phyloP scores from a whole-genome alignment of 495 filamentous ascomycete species.

The Astrothelium macrocarpum region DNA sequence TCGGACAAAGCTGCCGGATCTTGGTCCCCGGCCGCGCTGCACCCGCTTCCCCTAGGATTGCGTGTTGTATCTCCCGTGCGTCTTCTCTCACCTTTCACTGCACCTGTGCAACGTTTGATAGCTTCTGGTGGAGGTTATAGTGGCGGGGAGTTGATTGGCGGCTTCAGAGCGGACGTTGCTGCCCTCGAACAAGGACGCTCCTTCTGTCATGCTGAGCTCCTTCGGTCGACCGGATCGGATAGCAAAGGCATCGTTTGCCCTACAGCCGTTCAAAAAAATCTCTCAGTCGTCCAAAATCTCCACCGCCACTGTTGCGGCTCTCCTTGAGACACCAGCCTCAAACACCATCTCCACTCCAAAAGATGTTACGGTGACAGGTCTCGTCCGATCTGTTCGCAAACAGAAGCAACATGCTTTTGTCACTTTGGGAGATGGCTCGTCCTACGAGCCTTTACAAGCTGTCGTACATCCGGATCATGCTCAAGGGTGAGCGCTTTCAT shows the following conservation, averaged over 20 bases:
- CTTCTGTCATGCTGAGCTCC: not conserved
- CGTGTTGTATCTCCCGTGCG: not conserved
- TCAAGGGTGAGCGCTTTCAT: conserved; percentile 52
- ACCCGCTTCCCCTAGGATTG: not conserved
- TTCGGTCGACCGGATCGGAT: not conserved
- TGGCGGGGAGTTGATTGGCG: not conserved
- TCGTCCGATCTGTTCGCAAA: conserved; percentile 72
- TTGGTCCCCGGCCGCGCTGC: not conserved
- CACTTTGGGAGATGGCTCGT: conserved; percentile 80
- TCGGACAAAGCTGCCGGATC: not conserved
- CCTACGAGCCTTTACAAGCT: conserved; percentile 66
- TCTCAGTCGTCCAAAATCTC: conserved; percentile 9
- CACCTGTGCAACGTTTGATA: not conserved
- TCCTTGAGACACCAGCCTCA: conserved; percentile 7
- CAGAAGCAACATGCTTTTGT: conserved; percentile 80
- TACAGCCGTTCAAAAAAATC: not conserved
- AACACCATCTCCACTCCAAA: conserved; percentile 1
- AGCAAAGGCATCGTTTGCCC: not conserved
- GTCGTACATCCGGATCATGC: conserved; percentile 67
- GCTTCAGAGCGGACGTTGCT: not conserved
- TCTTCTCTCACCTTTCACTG: not conserved
- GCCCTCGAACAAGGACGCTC: not conserved
- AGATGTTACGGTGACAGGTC: conserved; percentile 56
- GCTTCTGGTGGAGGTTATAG: not conserved
- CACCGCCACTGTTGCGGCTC: conserved; percentile 12